Evolutionary conservation across 2,329 filamentous ascomycete species (phyloP), one percentile per base, ranked within the genome.

Genomic region (Talaromyces verruculosus): DNA sequence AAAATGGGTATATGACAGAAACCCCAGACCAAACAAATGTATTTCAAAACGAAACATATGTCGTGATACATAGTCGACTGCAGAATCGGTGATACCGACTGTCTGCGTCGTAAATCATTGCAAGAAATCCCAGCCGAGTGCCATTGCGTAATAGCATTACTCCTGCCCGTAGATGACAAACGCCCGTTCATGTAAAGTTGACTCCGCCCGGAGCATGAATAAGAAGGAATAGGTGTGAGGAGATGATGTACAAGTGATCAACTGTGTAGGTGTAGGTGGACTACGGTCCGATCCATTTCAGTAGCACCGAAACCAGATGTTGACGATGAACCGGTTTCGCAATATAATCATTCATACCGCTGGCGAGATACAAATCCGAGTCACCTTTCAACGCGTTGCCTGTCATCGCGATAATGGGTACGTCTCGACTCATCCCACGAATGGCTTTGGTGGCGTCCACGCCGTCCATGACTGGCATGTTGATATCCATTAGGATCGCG

Each of bases 331-430:
- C 80, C 0, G 84, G 85, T 69, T 87, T 87, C 1, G 84, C 76
- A 13, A 87, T 76, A 67, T 86, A 87, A 49, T 83, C 84, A 49
- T 83, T 81, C 84, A 87, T 85, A 0, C 85, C 85, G 60, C 81
- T 81, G 4, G 81, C 80, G 33, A 85, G 75, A 67, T 85, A 87
- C 10, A 76, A 78, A 55, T 87, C 85, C 3, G 78, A 80, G 66
- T 87, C 84, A 0, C 83, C 85, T 60, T 84, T 84, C 19, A 87
- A 75, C 0, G 85, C 85, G 67, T 86, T 84, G 0, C 84, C 84
- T 0, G 84, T 86, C 77, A 86, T 81, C 15, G 84, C 84, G 22
- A 87, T 80, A 45, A 86, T 84, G 0, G 84, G 84, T 1, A 82
- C 70, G 28, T 79, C 72, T 11, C 76, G 55, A 7, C 74, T 74